Conservation (phyloP, 2,329 filamentous ascomycete species). For the Lojkania enalia region DNA sequence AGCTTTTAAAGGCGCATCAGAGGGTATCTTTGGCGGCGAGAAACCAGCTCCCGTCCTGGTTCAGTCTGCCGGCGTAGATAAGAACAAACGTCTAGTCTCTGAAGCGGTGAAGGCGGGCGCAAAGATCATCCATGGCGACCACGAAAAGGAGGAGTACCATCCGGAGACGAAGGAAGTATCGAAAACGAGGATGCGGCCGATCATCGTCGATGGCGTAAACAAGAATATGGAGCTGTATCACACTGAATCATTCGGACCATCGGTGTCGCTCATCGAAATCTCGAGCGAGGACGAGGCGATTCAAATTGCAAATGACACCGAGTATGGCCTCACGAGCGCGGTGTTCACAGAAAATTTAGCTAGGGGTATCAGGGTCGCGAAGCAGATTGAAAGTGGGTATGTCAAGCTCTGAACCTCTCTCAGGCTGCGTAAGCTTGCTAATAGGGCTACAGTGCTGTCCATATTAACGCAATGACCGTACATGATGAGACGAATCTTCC, state of each 20-base stretch:
- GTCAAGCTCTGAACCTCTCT: constrained; percentile 9
- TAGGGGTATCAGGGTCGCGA: constrained; percentile 49
- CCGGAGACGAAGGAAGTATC: constrained; percentile 48
- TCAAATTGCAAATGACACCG: constrained; percentile 75
- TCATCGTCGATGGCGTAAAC: constrained; percentile 69
- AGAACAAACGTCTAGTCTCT: constrained; percentile 58
- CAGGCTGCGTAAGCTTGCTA: constrained; percentile 7
- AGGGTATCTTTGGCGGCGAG: constrained; percentile 51
- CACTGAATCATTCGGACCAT: constrained; percentile 77
- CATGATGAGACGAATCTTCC: constrained; percentile 54
- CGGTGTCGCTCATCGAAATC: constrained; percentile 68
- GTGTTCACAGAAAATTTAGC: constrained; percentile 72
- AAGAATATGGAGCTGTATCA: constrained; percentile 75
- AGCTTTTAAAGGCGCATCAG: constrained; percentile 51
- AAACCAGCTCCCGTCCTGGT: constrained; percentile 53
- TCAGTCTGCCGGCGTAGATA: constrained; percentile 51
- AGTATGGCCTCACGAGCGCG: constrained; percentile 72
- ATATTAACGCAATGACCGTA: constrained; percentile 57
- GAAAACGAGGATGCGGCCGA: constrained; percentile 59
- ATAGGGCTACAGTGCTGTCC: constrained; percentile 44
- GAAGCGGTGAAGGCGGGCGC: constrained; percentile 63
- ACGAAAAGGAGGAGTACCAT: constrained; percentile 37
- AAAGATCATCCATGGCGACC: constrained; percentile 57
- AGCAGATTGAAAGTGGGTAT: constrained; percentile 60
- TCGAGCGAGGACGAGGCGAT: constrained; percentile 73